Percentiles rank a stretch among this genome's conserved stretches.
Evolutionary conservation across 148 eudicot species (phyloP).

Genomic region (Dysphania ambrosioides): DNA sequence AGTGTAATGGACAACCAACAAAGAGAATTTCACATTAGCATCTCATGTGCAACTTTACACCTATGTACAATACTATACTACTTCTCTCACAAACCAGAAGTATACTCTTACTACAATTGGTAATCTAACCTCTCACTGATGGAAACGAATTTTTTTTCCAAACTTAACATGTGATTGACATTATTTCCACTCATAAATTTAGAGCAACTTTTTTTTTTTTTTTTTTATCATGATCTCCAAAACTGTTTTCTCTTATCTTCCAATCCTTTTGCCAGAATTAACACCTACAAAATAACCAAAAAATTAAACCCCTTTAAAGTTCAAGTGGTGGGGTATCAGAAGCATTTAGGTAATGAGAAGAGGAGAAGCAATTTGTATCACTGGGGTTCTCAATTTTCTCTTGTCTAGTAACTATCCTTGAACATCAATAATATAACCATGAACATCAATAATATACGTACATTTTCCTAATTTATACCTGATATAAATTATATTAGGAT

Average conservation of each 20-base stretch:
- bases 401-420: slow-evolving; percentile 23
- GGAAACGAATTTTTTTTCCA: neutral
- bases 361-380: slow-evolving; percentile 13
- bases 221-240: slow-evolving; percentile 19
- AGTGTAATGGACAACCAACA: slow-evolving; percentile 3
- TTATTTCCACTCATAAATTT: slow-evolving; percentile 5
- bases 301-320: neutral
- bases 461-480: too few relatives aligned
- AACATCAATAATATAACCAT: slow-evolving; percentile 12
- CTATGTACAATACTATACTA: slow-evolving; percentile 12
- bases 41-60: slow-evolving; percentile 25
- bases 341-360: slow-evolving; percentile 35
- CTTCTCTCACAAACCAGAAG: neutral
- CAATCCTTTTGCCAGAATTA: neutral
- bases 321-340: slow-evolving; percentile 41
- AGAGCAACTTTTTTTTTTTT: neutral
- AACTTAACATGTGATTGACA: slow-evolving; percentile 24
- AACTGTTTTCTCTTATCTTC: slow-evolving; percentile 10
- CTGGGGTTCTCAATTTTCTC: slow-evolving; percentile 43
- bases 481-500: too few relatives aligned
- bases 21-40: slow-evolving; percentile 9
- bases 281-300: neutral
- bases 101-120: slow-evolving; percentile 2
- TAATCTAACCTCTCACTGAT: neutral
- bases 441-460: too few relatives aligned